Evolutionary conservation across 1,284 basidiomycete species (phyloP), one percentile per base, ranked within the genome.

Genomic region (Ustilago curta): DNA sequence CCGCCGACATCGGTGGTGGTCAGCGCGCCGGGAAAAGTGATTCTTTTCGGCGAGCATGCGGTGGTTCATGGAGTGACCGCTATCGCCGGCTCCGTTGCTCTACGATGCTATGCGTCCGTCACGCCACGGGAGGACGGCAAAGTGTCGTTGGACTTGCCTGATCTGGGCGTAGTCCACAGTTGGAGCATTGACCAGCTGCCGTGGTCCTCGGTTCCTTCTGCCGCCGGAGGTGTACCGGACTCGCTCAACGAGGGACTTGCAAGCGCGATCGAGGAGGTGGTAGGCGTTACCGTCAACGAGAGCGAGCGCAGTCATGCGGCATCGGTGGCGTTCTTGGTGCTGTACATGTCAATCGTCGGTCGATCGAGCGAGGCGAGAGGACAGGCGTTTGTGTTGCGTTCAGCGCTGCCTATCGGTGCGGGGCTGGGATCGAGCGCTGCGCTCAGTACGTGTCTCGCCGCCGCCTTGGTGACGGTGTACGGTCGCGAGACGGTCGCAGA

Each of bases 1-100:
- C 70, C 79, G 54, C 81, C 80, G 45, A 45, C 60, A 2, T 70
- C 73, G 29, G 51, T 85, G 19, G 60, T 81, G 1, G 82, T 84
- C 44, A 81, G 78, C 40, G 81, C 97, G 7, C 97, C 97, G 8
- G 97, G 97, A 47, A 99, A 99, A 86, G 93, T 99, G 70, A 99
- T 99, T 77, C 86, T 99, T 63, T 99, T 99, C 78, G 97, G 97
- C 57, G 97, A 99, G 87, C 97, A 99, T 86, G 97, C 97, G 18
- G 97, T 99, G 57, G 97, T 99, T 23, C 93, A 99, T 85, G 97
- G 97, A 59, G 92, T 95, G 59, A 97, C 95, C 64, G 97, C 97
- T 6, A 90, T 99, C 53, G 97, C 96, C 11, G 95, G 94, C 25
- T 91, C 94, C 11, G 92, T 99, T 32, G 94, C 96, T 84, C 90